Evolutionary conservation across 805 yeast genomes (phyloP), one percentile per base, ranked within the genome.

Genomic region (Ascoidea asiatica): DNA sequence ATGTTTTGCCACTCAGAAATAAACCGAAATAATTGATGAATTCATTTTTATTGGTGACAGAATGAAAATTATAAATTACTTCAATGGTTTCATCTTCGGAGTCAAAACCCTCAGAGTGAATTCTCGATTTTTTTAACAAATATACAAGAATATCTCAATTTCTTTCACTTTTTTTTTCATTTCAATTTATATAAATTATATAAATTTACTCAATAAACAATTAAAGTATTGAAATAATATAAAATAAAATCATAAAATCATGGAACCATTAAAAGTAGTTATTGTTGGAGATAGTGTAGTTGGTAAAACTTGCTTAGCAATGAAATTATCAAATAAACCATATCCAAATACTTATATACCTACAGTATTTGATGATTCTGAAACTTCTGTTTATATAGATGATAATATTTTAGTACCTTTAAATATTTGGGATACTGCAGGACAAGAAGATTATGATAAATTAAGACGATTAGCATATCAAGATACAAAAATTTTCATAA

Each of bases 201-300:
- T n/a, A n/a, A n/a, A n/a, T n/a, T n/a, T n/a, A n/a, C n/a, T n/a
- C n/a, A n/a, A n/a, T n/a, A n/a, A n/a, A n/a, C 42, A 33, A 21
- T 8, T 17, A 54, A 21, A 45, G 39, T 15, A 45, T 53, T 22
- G 59, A 59, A 57, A 62, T 62, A 23, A 62, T 75, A 38, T 76
- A 73, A 51, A 70, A 95, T 53, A 88, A 88, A 58, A 66, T 88
- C 20, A n/a, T n/a, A n/a, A n/a, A n/a, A n/a, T n/a, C n/a, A n/a
- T n/a, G n/a, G n/a, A n/a, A n/a, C n/a, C n/a, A n/a, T n/a, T n/a
- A n/a, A 64, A 64, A 53, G 53, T 64, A 42, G 95, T 88, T 37
- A 88, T 88, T 40, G 92, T 88, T 8, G 96, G 96, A 19, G 96
- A 87, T 62, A 95, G 96, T 44, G 95, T 95, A 1, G 86, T 95